phyloP scores from a whole-genome alignment of 2,329 filamentous ascomycete genomes.

The Graphilbum fragrans region DNA sequence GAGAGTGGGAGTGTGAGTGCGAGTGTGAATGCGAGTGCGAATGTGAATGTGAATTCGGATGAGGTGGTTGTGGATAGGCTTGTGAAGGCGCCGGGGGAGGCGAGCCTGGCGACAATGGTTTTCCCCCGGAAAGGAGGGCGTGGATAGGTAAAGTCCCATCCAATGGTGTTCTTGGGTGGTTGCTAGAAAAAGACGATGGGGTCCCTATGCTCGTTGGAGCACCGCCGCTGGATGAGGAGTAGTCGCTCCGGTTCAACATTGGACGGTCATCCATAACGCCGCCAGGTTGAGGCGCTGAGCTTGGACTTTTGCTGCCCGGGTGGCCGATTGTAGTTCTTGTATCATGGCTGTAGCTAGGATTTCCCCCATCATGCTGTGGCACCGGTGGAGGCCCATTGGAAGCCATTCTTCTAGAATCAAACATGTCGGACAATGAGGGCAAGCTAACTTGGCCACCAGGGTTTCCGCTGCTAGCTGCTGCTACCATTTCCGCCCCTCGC shows the following conservation, averaged over 20 bases:
- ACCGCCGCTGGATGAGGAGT: slow-evolving; percentile 11
- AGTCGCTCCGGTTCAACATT: neutral
- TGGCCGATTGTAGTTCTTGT: no score
- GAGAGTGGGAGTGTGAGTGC: neutral
- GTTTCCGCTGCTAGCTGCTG: neutral
- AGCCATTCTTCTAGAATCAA: slow-evolving; percentile 22
- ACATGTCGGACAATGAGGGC: slow-evolving; percentile 34
- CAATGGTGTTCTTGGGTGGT: slow-evolving; percentile 30
- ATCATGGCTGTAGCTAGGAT: no score
- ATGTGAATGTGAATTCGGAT: neutral
- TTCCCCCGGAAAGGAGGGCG: slow-evolving; percentile 27
- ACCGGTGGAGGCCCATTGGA: slow-evolving; percentile 4
- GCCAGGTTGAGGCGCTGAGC: neutral
- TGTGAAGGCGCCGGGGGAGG: neutral
- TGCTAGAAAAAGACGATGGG: slow-evolving; percentile 21
- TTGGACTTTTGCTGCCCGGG: no score
- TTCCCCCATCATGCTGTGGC: neutral
- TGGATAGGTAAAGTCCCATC: slow-evolving; percentile 43
- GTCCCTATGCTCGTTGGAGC: slow-evolving; percentile 23
- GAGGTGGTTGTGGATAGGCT: neutral
- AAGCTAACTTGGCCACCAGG: slow-evolving; percentile 21
- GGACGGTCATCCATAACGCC: neutral
- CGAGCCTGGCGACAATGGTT: slow-evolving; percentile 2
- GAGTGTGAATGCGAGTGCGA: neutral
- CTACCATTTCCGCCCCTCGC: slow-evolving; percentile 3